Evolutionary conservation across 2,329 filamentous ascomycete species (phyloP).

Genomic region (Onygenales sp.): DNA sequence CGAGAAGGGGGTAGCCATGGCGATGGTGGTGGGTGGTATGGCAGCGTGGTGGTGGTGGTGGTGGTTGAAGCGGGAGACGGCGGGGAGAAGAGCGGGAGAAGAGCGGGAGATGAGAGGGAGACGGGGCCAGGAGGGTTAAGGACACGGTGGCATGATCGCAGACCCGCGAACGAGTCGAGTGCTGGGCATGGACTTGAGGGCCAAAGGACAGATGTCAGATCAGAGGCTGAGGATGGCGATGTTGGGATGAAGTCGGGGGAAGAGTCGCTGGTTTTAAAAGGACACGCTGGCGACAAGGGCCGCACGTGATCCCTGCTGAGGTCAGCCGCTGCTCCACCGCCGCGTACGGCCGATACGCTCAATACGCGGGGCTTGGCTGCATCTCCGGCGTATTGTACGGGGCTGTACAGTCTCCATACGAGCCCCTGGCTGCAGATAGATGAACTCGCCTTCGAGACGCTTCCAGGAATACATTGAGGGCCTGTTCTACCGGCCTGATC

Average conservation of each 20-base stretch:
- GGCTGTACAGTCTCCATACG: too few species aligned
- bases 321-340: conserved; percentile 7
- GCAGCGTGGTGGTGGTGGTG: background rate
- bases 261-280: conserved; percentile 26
- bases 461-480: too few species aligned
- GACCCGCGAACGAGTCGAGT: conserved; percentile 11
- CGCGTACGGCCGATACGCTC: too few species aligned
- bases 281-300: conserved; percentile 18
- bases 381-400: too few species aligned
- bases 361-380: too few species aligned
- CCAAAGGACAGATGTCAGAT: conserved; percentile 27
- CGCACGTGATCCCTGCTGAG: conserved; percentile 20
- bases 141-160: conserved; percentile 31
- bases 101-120: conserved; percentile 9
- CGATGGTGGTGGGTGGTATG: background rate
- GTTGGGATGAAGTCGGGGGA: conserved; percentile 8
- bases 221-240: conserved; percentile 8
- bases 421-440: too few species aligned
- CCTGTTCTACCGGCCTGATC: too few species aligned
- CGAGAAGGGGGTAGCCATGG: conserved; percentile 25
- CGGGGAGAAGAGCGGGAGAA: conserved; percentile 1
- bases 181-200: background rate
- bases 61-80: conserved; percentile 4
- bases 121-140: conserved; percentile 8
- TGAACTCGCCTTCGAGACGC: too few species aligned